Evolutionary conservation across 352 stramenopile genomes (phyloP).

Genomic region (Phytophthora pinifolia): DNA sequence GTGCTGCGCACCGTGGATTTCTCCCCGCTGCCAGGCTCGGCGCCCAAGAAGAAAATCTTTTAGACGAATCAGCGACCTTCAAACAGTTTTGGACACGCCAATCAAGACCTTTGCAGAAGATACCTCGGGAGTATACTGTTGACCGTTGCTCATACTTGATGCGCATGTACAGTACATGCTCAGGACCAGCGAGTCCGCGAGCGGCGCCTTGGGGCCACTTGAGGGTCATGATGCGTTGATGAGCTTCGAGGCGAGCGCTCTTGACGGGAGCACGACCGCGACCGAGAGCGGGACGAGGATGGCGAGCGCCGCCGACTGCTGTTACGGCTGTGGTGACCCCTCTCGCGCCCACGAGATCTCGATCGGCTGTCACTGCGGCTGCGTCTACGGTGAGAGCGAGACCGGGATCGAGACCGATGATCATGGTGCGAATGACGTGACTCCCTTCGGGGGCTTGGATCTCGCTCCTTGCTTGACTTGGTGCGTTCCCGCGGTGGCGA

Average conservation of each 20-base stretch:
- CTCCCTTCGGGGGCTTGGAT: conserved; percentile 17
- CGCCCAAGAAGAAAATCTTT: conserved; percentile 36
- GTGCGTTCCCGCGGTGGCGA: conserved; percentile 9
- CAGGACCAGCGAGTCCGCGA: conserved; percentile 29
- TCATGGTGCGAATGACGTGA: conserved; percentile 15
- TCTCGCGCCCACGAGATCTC: conserved; percentile 18
- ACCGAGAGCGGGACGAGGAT: conserved; percentile 44
- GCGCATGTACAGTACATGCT: neutral
- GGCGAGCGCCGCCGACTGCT: conserved; percentile 27
- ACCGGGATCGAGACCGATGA: conserved; percentile 20
- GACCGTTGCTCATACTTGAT: no score
- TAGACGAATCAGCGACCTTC: conserved; percentile 22
- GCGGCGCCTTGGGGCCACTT: conserved; percentile 34
- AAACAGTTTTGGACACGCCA: conserved; percentile 34
- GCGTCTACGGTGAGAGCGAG: conserved; percentile 15
- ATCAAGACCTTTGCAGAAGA: neutral
- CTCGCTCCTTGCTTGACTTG: conserved; percentile 6
- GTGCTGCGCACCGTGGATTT: conserved; percentile 85
- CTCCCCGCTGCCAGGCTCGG: conserved; percentile 25
- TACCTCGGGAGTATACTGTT: no score
- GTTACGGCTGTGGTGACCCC: conserved; percentile 14
- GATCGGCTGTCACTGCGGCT: conserved; percentile 27
- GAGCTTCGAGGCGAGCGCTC: conserved; percentile 15
- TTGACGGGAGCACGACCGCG: conserved; percentile 32
- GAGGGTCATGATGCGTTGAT: conserved; percentile 18